Base-by-base conservation (phyloP, 176 grass and related monocot species). In the Ampelocalamus luodianensis region DNA sequence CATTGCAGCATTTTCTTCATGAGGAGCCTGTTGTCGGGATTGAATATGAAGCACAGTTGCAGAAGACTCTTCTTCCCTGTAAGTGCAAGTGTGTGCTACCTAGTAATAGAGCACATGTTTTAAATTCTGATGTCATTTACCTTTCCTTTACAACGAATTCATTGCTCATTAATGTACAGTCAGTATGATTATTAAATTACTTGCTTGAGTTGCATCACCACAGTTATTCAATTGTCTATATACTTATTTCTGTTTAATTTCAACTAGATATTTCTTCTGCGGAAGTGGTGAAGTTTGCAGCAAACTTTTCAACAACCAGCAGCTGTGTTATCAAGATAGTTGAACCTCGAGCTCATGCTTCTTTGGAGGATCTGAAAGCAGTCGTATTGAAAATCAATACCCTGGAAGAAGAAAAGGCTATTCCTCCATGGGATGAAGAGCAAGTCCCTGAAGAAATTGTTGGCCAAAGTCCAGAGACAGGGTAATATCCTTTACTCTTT, bases 361-460 rank as follows among this genome's bases (percentile, higher is more conserved):
- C 90, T 68, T 50, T 93, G 79, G 96, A 96, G 27, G 91, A 92
- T 86, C 71, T 99, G 81, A 96, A 84, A 90, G 83, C 88, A 74
- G 83, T 85, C 73, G 91, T 92, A 68, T 79, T 88, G 75, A 96
- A 95, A 90, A 60, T 99, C 71, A 92, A 95, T 38, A 86, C 86
- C 75, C 68, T 99, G 7, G 96, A 99, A 89, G 78, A 91, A 66
- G 70, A 87, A 56, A 93, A 63, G 22, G 81, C 60, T 81, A 96
- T 99, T 83, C 73, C 90, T 74, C 88, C 91, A 89, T 96, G 96
- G 96, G 88, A 96, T 83, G 96, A 99, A 50, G 96, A 99, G 62
- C 86, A 94, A 92, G 83, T 99, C 58, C 96, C 96, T 80, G 93
- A 99, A 92, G 93, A 99, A 94, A 99, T 99, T 89, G 93, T 99